Base-by-base conservation (phyloP, 345 rosid species). In the Leavenworthia alabamica region DNA sequence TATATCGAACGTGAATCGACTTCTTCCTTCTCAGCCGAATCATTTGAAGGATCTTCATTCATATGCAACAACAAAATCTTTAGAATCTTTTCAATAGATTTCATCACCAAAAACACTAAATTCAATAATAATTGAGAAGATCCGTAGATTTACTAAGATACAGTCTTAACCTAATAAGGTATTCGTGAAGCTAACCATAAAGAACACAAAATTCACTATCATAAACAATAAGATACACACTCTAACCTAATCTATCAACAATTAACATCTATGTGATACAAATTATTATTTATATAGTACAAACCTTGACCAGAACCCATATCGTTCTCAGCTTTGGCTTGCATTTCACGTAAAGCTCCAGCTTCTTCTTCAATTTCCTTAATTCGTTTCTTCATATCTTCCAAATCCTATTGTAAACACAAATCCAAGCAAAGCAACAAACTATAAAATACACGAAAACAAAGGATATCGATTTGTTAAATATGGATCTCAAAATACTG, bases 291-390 rank as follows among this genome's bases (percentile, higher is more conserved):
- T 7, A 26, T 33, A 2, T 1, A 13, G 44, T 8, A 32, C 45
- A 23, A 46, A 89, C 97, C 99, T 89, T 85, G 99, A 37, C 70
- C 88, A 76, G 99, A 74, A 15, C 91, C 97, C 99, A 93, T 89
- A 80, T 93, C 99, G 61, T 93, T 89, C 90, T 93, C 99, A 69
- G 86, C 97, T 72, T 93, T 93, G 56, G 99, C 94, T 80, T 93
- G 99, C 97, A 93, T 85, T 75, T 93, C 97, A 15, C 99, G 99
- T 37, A 93, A 86, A 66, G 99, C 97, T 5, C 94, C 85, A 24
- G 99, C 97, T 80, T 93, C 99, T 56, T 93, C 97, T 48, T 93
- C 97, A 47, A 93, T 93, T 79, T 93, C 97, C 73, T 84, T 89
- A 58, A 93, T 79, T 55, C 99, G 81, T 71, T 78, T 93, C 83